These are phyloP conservation scores for Dendrobium catenatum DNA, from an alignment of 106 monocot species.

Conservation along the genomic window DNA sequence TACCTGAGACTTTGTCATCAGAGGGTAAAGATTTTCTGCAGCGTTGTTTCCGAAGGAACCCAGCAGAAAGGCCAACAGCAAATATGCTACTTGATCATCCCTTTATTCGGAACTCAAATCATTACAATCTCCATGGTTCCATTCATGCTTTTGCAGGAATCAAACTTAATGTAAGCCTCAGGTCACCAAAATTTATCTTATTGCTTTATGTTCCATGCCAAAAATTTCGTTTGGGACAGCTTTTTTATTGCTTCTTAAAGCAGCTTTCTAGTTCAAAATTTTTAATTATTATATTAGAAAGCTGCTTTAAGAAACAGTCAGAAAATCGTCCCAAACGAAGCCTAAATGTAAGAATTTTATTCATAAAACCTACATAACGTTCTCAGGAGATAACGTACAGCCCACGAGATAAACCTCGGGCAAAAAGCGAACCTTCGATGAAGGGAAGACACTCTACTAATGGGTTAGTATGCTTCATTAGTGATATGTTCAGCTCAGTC, in stretches of 20 bases:
- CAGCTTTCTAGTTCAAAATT: no score
- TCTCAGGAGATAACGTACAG: slow-evolving; percentile 40
- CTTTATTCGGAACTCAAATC: slow-evolving; percentile 51
- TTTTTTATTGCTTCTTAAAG: no score
- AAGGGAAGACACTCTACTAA: slow-evolving; percentile 33
- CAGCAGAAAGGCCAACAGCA: slow-evolving; percentile 78
- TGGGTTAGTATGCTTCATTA: slow-evolving; percentile 29
- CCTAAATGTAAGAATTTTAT: neutral
- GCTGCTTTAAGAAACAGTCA: no score
- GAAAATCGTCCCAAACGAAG: no score
- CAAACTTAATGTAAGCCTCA: slow-evolving; percentile 29
- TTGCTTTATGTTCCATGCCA: no score
- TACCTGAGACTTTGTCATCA: slow-evolving; percentile 72
- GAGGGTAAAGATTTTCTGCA: slow-evolving; percentile 89
- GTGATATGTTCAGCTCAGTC: neutral
- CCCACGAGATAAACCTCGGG: slow-evolving; percentile 22
- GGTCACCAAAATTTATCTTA: neutral
- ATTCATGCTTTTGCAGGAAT: slow-evolving; percentile 46
- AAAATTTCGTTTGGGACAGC: no score
- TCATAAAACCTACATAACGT: neutral
- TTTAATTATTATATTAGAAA: no score
- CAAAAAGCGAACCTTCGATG: slow-evolving; percentile 25
- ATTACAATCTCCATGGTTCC: slow-evolving; percentile 42
- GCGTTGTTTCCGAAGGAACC: slow-evolving; percentile 77
- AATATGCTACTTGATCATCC: slow-evolving; percentile 64